Evolutionary conservation across 345 rosid genomes (phyloP), one percentile per base, ranked within the genome.

Genomic region (Excoecaria cochinchinensis): DNA sequence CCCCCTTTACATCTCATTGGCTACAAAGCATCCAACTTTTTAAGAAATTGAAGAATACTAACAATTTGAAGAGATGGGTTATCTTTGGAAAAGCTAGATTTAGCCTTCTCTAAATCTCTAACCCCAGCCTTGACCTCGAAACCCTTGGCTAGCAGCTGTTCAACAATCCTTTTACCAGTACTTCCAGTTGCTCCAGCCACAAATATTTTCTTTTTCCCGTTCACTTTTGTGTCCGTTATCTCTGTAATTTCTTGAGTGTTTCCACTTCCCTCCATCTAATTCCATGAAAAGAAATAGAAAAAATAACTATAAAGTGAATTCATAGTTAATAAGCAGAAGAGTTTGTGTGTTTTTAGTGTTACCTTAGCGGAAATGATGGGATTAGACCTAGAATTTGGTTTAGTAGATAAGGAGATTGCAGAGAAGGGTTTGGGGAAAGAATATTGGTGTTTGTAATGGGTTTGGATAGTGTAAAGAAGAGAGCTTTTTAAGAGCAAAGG

Each of bases 141-240:
- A 74, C 97, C 99, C 85, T 84, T 89, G 0, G 95, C 87, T 59
- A 95, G 86, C 42, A 94, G 82, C 88, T 89, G 97, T 60, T 90
- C 90, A 6, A 94, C 92, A 22, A 94, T 85, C 74, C 97, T 84
- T 75, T 94, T 92, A 39, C 97, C 97, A 1, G 93, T 90, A 73
- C 85, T 86, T 8, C 98, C 97, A 0, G 97, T 87, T 0, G 98
- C 98, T 76, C 98, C 98, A 4, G 97, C 98, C 44, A 94, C 98
- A 74, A 94, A 90, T 13, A 92, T 84, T 52, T 84, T 94, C 88
- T 86, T 87, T 82, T 72, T 80, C 50, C 3, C 25, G 21, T 67
- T 67, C 53, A 38, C 82, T 57, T 56, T 80, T 2, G 46, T 74
- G 50, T 57, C 80, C 3, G 67, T 31, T 3, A 40, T 76, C 73